These are phyloP conservation scores for Colletotrichum camelliae DNA, from an alignment of 2,329 filamentous ascomycete genomes.

Conservation along the genomic window DNA sequence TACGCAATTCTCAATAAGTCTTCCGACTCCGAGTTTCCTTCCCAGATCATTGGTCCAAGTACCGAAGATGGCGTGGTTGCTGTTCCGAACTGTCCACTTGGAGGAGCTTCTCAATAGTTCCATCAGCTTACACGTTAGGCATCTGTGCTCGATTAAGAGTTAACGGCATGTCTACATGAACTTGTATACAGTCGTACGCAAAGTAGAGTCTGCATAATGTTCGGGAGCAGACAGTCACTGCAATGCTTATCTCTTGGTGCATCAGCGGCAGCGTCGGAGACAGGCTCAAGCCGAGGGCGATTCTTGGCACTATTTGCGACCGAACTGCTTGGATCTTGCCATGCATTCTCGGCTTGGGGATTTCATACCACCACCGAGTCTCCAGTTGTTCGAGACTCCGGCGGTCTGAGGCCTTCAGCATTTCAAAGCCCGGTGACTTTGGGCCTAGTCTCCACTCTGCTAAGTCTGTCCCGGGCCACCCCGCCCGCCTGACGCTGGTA, in stretches of 20 bases:
- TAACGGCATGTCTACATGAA: neutral
- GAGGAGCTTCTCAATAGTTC: neutral
- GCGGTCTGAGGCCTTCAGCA: neutral
- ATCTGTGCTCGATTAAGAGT: neutral
- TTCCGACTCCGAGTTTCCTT: neutral
- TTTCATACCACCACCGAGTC: neutral
- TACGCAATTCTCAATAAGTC: neutral
- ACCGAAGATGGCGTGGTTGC: neutral
- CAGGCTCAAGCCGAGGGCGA: neutral
- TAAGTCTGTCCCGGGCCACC: neutral
- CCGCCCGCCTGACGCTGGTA: neutral
- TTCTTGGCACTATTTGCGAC: neutral
- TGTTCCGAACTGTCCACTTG: neutral
- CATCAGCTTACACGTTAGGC: neutral
- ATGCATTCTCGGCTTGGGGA: too few species aligned
- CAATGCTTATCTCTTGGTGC: neutral
- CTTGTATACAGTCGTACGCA: neutral
- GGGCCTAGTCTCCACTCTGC: neutral
- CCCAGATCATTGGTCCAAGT: neutral
- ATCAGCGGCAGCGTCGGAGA: neutral
- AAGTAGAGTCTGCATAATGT: neutral
- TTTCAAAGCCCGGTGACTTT: neutral
- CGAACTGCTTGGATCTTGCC: neutral
- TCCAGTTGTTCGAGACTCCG: neutral
- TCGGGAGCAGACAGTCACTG: neutral